Percentiles rank a stretch among this genome's conserved stretches.
phyloP scores from a whole-genome alignment of 1,284 basidiomycete genomes.

The Gastroboletus turbinatus region DNA sequence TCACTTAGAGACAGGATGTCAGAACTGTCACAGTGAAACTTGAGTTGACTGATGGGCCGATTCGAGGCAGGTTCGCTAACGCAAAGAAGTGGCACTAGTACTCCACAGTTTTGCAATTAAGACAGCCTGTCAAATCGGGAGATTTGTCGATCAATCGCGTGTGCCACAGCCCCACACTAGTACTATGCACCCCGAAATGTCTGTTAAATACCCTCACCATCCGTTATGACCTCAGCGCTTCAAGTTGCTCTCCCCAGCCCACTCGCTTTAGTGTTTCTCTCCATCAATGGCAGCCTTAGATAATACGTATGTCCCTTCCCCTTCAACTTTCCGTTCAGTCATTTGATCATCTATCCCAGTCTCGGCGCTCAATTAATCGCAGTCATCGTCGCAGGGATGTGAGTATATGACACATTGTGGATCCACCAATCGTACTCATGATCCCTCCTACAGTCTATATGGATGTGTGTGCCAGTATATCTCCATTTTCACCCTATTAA shows the following conservation, averaged over 20 bases:
- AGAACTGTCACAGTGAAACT: neutral
- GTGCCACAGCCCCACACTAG: too few species aligned
- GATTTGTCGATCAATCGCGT: neutral
- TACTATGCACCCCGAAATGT: neutral
- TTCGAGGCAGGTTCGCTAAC: neutral
- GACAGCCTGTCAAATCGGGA: neutral
- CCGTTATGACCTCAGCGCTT: neutral
- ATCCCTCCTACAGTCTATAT: conserved; percentile 40
- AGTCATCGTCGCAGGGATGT: conserved; percentile 47
- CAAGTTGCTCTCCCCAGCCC: neutral
- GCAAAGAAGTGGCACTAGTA: neutral
- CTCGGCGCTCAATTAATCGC: conserved; percentile 51
- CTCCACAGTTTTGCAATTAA: neutral
- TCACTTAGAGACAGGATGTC: neutral
- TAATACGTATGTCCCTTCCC: conserved; percentile 14
- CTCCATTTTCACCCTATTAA: neutral
- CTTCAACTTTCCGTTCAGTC: neutral
- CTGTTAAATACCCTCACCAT: conserved; percentile 1
- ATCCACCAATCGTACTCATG: neutral
- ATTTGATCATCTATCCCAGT: conserved; percentile 27
- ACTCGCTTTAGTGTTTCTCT: neutral
- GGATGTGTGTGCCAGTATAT: conserved; percentile 42
- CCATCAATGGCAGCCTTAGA: conserved; percentile 19
- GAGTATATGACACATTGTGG: conserved; percentile 15
- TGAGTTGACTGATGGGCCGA: neutral